These are phyloP conservation scores for Pyricularia sp. DNA, from an alignment of 2,329 filamentous ascomycete species.

Conservation along the genomic window DNA sequence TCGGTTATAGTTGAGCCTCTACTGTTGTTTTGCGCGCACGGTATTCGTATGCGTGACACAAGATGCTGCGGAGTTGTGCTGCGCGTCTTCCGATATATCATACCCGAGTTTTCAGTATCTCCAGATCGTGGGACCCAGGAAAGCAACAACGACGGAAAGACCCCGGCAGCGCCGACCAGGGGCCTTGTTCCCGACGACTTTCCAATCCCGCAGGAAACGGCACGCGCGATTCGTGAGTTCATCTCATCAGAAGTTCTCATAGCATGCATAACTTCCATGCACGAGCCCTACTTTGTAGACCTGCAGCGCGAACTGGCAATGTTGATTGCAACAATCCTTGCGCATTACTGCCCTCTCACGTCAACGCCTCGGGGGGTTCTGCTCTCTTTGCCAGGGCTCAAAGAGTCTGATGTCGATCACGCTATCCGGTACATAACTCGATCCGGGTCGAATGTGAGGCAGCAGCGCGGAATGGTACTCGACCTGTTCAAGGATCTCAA, in stretches of 20 bases:
- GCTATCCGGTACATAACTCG: conserved; percentile 52
- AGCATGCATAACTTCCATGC: conserved; percentile 80
- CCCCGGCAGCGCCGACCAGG: not conserved
- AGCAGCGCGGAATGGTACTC: conserved; percentile 72
- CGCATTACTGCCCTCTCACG: conserved; percentile 62
- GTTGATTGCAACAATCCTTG: conserved; percentile 77
- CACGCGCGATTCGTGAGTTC: conserved; percentile 72
- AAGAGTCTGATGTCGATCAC: conserved; percentile 54
- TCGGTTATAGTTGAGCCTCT: conserved; percentile 76
- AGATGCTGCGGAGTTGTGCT: conserved; percentile 80
- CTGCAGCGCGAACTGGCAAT: conserved; percentile 85
- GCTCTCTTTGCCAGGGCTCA: conserved; percentile 71
- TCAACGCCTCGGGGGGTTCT: conserved; percentile 66
- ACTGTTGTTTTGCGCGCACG: conserved; percentile 84
- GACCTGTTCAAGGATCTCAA: conserved; percentile 80
- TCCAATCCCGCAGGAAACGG: conserved; percentile 42
- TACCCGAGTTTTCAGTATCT: conserved; percentile 60
- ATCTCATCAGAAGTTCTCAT: conserved; percentile 83
- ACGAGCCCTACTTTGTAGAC: conserved; percentile 95
- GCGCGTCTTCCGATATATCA: conserved; percentile 74
- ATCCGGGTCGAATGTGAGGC: conserved; percentile 53
- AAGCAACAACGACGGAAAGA: not conserved
- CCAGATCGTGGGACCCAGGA: not conserved
- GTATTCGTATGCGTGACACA: conserved; percentile 80
- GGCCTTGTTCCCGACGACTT: conserved; percentile 16